Evolutionary conservation across 352 stramenopile genomes (phyloP), one percentile per base, ranked within the genome.

Genomic region (Globisporangium cederbergense): DNA sequence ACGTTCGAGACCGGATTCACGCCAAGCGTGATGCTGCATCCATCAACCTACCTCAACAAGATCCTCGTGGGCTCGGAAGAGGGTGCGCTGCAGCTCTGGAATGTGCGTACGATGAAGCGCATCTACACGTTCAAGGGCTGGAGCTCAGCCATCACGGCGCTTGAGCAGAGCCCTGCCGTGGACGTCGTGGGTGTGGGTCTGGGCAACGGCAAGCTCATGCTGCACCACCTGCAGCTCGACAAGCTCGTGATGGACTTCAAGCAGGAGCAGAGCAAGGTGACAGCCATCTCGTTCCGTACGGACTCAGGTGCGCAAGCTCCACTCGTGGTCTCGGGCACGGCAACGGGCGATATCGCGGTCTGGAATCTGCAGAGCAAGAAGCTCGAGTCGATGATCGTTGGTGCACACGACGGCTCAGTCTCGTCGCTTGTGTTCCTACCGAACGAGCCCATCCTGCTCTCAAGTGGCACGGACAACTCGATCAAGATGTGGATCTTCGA

Each of bases 401-500:
- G 54, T 25, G 90, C 89, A 16, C 90, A 97, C 66, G 82, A 96
- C 43, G 88, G 86, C 18, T 64, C 73, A 0, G 75, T 98, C 25
- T 76, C 79, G 52, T 88, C 78, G 51, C 74, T 95, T 10, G 62
- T 85, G 57, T 97, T 97, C 67, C 70, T 97, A 46, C 78, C 86
- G 3, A 89, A 94, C 59, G 91, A 98, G 65, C 88, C 93, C 1
- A 66, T 98, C 28, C 62, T 98, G 58, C 68, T 98, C 16, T 97
- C 85, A 3, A 81, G 81, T 0, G 88, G 91, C 22, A 73, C 71
- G 4, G 93, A 98, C 76, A 98, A 98, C 72, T 79, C 86, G 28
- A 83, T 98, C 62, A 96, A 97, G 65, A 77, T 97, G 68, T 98
- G 92, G 93, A 96, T 98, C 54, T 98, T 98, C 42, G 94, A 98